phyloP scores from a whole-genome alignment of 2,329 filamentous ascomycete species.

The Cladosporium sp. region DNA sequence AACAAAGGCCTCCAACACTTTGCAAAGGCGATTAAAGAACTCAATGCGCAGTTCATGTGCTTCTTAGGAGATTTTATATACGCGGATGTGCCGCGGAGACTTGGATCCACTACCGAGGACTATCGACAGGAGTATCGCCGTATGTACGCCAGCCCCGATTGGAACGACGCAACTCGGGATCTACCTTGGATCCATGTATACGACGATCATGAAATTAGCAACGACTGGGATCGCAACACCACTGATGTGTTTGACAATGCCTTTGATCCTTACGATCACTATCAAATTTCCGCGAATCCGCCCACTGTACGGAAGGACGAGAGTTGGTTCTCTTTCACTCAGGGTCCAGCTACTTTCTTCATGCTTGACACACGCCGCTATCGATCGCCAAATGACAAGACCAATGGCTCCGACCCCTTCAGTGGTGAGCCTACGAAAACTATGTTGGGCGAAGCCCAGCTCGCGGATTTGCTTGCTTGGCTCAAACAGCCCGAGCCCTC shows the following conservation, averaged over 20 bases:
- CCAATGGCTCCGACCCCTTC: constrained; percentile 55
- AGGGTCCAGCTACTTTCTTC: constrained; percentile 91
- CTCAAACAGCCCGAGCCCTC: constrained; percentile 66
- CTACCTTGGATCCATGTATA: constrained; percentile 97
- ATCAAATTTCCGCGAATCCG: constrained; percentile 81
- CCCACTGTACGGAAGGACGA: constrained; percentile 57
- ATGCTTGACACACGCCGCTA: constrained; percentile 89
- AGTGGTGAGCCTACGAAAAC: constrained; percentile 56
- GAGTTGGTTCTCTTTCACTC: constrained; percentile 84
- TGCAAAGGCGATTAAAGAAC: constrained; percentile 63
- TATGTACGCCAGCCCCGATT: constrained; percentile 93
- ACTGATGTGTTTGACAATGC: constrained; percentile 76
- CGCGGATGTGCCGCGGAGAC: constrained; percentile 77
- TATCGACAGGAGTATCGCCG: constrained; percentile 91
- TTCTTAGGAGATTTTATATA: constrained; percentile 86
- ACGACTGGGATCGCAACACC: constrained; percentile 83
- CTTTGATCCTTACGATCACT: constrained; percentile 78
- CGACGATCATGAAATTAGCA: constrained; percentile 93
- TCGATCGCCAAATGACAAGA: constrained; percentile 62
- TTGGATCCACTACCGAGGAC: constrained; percentile 66
- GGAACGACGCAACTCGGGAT: constrained; percentile 68
- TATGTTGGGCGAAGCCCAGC: constrained; percentile 79
- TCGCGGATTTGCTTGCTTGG: constrained; percentile 74
- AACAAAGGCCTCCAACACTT: constrained; percentile 78
- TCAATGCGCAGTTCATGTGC: constrained; percentile 69